A percentile compares a stretch with the other conserved stretches of the same genome.
Conservation (phyloP, 345 rosid genomes). For the Eucalyptus regnans region DNA sequence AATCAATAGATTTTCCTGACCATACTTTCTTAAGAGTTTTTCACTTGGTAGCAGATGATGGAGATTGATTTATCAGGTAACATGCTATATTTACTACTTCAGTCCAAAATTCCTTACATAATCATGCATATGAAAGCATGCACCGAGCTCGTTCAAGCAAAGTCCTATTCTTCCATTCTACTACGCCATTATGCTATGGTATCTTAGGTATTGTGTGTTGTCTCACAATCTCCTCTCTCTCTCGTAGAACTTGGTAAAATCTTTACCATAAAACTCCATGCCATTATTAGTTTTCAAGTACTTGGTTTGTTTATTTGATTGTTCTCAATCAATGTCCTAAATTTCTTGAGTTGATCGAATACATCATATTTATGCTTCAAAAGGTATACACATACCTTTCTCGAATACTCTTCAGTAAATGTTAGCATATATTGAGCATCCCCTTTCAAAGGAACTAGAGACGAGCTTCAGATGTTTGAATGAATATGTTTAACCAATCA, state of each 20-base stretch:
- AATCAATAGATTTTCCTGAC: too few relatives aligned
- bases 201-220: fast-evolving
- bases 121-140: too few relatives aligned
- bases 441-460: fast-evolving
- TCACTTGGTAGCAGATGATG: fast-evolving
- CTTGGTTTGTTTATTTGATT: background rate
- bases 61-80: too few relatives aligned
- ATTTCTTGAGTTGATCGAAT: fast-evolving
- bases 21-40: too few relatives aligned
- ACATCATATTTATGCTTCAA: too few relatives aligned
- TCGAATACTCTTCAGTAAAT: fast-evolving
- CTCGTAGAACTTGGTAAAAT: fast-evolving
- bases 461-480: fast-evolving
- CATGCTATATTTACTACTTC: too few relatives aligned
- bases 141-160: fast-evolving
- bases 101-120: too few relatives aligned
- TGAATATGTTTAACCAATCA: fast-evolving
- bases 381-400: fast-evolving
- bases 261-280: fast-evolving
- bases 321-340: background rate
- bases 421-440: fast-evolving
- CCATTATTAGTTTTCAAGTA: too few relatives aligned
- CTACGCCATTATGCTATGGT: fast-evolving
- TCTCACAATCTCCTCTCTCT: background rate
- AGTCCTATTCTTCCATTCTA: too few relatives aligned